Percentiles rank a stretch among this genome's conserved stretches.
These are phyloP conservation scores for Tolypocladium nubicola DNA, from an alignment of 2,329 filamentous ascomycete species.

Conservation along the genomic window DNA sequence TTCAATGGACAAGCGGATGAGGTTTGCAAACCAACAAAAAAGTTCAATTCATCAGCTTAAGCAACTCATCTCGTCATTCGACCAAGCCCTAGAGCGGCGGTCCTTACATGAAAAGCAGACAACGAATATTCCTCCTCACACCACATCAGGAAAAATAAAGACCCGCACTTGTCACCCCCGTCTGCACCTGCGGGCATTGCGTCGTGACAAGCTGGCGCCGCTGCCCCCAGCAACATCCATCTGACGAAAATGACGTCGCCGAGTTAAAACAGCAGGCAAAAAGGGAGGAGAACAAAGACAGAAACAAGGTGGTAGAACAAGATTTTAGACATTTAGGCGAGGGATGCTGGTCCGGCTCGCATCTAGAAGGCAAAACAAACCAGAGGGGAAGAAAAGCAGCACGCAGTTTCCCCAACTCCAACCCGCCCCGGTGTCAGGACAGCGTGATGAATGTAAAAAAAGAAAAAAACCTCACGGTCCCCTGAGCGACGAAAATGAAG, in stretches of 20 bases:
- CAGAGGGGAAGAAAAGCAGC: neutral
- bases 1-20: neutral
- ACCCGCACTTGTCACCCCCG: neutral
- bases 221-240: neutral
- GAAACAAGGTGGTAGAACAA: neutral
- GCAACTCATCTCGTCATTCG: conserved; percentile 18
- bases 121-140: neutral
- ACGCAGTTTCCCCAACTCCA: conserved; percentile 1
- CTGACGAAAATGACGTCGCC: neutral
- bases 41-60: conserved; percentile 6
- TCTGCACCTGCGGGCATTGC: too few relatives aligned
- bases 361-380: neutral
- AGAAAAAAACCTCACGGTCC: conserved; percentile 3
- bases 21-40: neutral
- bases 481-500: conserved; percentile 12
- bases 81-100: conserved; percentile 7
- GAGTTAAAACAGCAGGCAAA: neutral
- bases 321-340: neutral
- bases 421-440: neutral
- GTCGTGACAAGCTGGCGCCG: neutral
- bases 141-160: neutral
- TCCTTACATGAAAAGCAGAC: conserved; percentile 5
- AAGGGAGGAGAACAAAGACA: neutral
- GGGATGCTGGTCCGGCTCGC: neutral
- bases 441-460: conserved; percentile 2